These are phyloP conservation scores for Paraphaeosphaeria sporulosa DNA, from an alignment of 2,329 filamentous ascomycete species.

Conservation along the genomic window DNA sequence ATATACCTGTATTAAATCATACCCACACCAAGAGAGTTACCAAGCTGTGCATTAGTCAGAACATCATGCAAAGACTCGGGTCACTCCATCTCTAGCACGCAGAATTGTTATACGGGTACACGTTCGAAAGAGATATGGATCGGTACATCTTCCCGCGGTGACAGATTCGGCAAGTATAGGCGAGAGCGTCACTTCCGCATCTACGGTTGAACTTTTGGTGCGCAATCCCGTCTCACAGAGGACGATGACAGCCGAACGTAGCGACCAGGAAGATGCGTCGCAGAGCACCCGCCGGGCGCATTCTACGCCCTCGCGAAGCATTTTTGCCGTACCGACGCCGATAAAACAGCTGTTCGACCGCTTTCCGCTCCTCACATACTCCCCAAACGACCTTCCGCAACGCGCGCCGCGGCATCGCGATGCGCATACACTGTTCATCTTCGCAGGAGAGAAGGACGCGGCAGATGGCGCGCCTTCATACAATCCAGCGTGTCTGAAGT, in stretches of 20 bases:
- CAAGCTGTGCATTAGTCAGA: too few species aligned
- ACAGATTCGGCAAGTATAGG: conserved; percentile 19
- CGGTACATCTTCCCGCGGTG: neutral
- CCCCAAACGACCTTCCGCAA: conserved; percentile 75
- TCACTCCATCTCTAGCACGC: too few species aligned
- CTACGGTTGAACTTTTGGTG: conserved; percentile 15
- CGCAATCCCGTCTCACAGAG: neutral
- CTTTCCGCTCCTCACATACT: conserved; percentile 81
- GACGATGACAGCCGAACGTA: conserved; percentile 13
- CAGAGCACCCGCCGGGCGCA: neutral
- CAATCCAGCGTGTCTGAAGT: conserved; percentile 93
- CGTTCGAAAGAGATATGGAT: neutral
- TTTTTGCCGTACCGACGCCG: conserved; percentile 70
- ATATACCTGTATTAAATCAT: too few species aligned
- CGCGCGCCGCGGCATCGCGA: conserved; percentile 59
- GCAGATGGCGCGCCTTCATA: conserved; percentile 73
- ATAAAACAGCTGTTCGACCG: conserved; percentile 83
- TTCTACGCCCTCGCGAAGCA: conserved; percentile 27
- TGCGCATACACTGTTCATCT: conserved; percentile 75
- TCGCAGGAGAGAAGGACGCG: conserved; percentile 72
- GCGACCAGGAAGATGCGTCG: conserved; percentile 6
- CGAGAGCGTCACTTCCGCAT: conserved; percentile 18
- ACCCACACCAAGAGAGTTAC: too few species aligned
- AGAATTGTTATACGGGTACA: too few species aligned
- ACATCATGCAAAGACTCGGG: too few species aligned